phyloP scores from a whole-genome alignment of 1,139 yeast genomes.

The Hansenula lynferdii region DNA sequence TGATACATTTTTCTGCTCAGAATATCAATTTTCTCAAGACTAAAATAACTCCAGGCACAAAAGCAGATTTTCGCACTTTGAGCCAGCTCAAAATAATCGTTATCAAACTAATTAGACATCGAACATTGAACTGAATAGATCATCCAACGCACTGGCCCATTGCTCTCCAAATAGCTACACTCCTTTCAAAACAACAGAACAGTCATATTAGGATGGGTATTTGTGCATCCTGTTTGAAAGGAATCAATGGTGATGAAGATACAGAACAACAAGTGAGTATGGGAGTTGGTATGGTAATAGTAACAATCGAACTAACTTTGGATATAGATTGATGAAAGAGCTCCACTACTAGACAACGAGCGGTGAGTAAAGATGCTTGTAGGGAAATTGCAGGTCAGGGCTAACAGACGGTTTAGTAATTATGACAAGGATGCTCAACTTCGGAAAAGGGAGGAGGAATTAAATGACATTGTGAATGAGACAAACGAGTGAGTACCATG shows the following conservation, averaged over 20 bases:
- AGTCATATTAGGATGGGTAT: constrained; percentile 47
- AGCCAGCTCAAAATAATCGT: no score
- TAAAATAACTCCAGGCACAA: neutral
- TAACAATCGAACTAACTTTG: constrained; percentile 22
- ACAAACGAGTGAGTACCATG: constrained; percentile 33
- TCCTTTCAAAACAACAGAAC: no score
- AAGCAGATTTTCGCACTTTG: neutral
- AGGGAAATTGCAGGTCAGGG: neutral
- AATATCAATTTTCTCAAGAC: neutral
- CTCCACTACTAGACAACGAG: constrained; percentile 22
- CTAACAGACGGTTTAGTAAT: constrained; percentile 16
- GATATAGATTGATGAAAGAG: constrained; percentile 25
- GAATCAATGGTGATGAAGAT: constrained; percentile 26
- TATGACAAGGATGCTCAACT: constrained; percentile 27
- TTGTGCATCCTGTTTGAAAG: constrained; percentile 44
- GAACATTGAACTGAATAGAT: no score
- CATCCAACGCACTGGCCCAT: no score
- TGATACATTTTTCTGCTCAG: neutral
- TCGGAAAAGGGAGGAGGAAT: constrained; percentile 28
- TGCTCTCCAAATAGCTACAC: no score
- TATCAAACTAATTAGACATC: no score
- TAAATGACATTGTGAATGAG: constrained; percentile 32
- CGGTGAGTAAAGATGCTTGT: constrained; percentile 10
- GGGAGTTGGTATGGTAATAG: constrained; percentile 1
- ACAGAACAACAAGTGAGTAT: constrained; percentile 26